Base-by-base conservation (phyloP, 2,329 filamentous ascomycete genomes). In the Dactylellina sp. region DNA sequence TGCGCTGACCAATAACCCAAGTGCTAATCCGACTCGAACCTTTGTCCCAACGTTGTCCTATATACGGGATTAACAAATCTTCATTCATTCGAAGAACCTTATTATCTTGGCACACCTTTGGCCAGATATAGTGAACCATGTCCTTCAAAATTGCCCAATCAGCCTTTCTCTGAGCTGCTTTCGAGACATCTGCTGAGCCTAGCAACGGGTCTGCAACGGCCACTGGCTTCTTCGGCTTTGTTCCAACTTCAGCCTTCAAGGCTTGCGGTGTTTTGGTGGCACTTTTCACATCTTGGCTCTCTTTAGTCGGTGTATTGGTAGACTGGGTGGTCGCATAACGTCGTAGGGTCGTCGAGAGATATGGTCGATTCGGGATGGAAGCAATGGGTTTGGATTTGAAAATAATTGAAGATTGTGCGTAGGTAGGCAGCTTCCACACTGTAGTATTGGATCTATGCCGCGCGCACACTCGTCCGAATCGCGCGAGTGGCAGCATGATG, bases 81-180 rank as follows among this genome's bases (percentile, higher is more conserved):
- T n/a, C n/a, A n/a, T n/a, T 20, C 32, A 53, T 78, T 72, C 80
- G 32, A 55, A 24, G n/a, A 47, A 25, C 18, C 5, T 25, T 24
- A 14, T 3, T 22, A 32, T 7, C 4, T 22, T 20, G 12, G 12
- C n/a, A 53, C 57, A 84, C 85, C 82, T 95, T 96, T 20, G 95
- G 95, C 95, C 95, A 99, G 20, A 99, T 84, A 81, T 99, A 99
- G 75, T 89, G 89, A 72, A 90, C 89, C 94, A 99, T 98, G 81
- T 99, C 94, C 82, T 91, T 96, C 85, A 99, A 95, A 77, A 99
- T 99, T 52, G 93, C 93, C 94, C 94, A 97, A 80, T 99, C 95
- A 7, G 93, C 94, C 83, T 93, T 96, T 78, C 95, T 88, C 85
- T 99, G 96, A 1, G 62, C 71, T 14, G 62, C 35, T 24, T 74